Evolutionary conservation across 2,329 filamentous ascomycete species (phyloP), one percentile per base, ranked within the genome.

Genomic region (Parastagonospora nodorum): DNA sequence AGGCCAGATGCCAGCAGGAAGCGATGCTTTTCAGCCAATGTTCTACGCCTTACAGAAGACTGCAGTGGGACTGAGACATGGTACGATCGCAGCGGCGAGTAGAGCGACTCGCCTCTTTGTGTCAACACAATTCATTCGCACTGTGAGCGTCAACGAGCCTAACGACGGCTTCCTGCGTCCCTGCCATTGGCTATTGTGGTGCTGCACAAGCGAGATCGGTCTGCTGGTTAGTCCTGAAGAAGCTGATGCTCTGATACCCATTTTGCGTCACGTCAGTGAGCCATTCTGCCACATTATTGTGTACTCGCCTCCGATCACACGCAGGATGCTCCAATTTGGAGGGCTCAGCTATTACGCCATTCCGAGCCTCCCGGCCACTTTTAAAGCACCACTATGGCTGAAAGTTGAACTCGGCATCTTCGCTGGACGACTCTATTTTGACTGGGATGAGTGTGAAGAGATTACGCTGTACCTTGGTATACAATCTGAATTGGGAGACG

Each of bases 221-320:
- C 54, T 89, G 0, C 65, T 89, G 2, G 61, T 89, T 1, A 84
- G 82, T 27, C 82, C 85, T 0, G 86, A 89, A 56, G 87, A 89
- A 63, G 84, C 80, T 0, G 83, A 89, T 48, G 39, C 61, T 0
- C 55, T 88, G 0, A 75, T 89, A 2, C 75, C 77, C 0, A 53
- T 76, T 0, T 55, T 87, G 33, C 68, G 67, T 4, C 8, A 27
- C 5, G 19, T 12, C 7, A 38, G 19, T 2, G 5, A 36, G 14
- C 3, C 38, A 12, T 12, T n/a, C 10, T 46, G 44, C 0, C 75
- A 82, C 47, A 71, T 88, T 0, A 60, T 88, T 0, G 71, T 77
- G 0, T 89, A 89, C 51, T 77, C 85, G 0, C 80, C 85, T 0
- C 83, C 87, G 0, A 77, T 85, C 0, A 87, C 85, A 0, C 77